phyloP scores from a whole-genome alignment of 306 rosid genomes.

The Vigna angularis region DNA sequence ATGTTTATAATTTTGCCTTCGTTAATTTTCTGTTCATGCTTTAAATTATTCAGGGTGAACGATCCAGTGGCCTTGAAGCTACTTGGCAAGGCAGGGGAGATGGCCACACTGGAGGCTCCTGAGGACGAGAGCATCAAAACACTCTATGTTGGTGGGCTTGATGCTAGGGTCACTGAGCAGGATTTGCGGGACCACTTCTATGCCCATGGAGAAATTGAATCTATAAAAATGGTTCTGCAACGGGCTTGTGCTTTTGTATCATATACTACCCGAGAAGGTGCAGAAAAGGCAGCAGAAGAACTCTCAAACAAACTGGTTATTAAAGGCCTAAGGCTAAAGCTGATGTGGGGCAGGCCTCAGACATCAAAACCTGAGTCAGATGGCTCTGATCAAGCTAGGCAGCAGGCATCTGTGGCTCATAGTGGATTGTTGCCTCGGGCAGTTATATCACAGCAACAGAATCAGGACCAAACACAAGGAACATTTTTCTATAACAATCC shows the following conservation, averaged over 20 bases:
- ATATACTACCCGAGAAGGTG: conserved; percentile 91
- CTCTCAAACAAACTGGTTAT: conserved; percentile 88
- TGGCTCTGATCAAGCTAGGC: conserved; percentile 77
- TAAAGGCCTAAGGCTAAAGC: conserved; percentile 87
- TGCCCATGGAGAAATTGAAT: conserved; percentile 97
- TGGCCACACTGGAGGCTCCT: conserved; percentile 85
- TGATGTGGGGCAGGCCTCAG: conserved; percentile 98
- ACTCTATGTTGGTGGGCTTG: conserved; percentile 91
- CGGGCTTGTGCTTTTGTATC: conserved; percentile 94
- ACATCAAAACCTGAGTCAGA: conserved; percentile 74
- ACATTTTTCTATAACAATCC: conserved; percentile 71
- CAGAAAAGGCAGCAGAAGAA: conserved; percentile 95
- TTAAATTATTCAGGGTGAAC: conserved; percentile 67
- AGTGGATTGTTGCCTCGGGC: conserved; percentile 94
- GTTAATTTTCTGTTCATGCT: conserved; percentile 7
- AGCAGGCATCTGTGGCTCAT: conserved; percentile 81
- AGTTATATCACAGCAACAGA: conserved; percentile 90
- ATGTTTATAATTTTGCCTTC: background rate
- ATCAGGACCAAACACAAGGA: conserved; percentile 71
- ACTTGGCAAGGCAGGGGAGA: conserved; percentile 95
- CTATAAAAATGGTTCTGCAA: conserved; percentile 89
- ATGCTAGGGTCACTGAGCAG: conserved; percentile 89
- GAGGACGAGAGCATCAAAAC: conserved; percentile 94
- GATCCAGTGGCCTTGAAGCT: conserved; percentile 93
- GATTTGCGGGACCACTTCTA: conserved; percentile 89